phyloP scores from a whole-genome alignment of 257 asterid species.

The Lycium barbarum region DNA sequence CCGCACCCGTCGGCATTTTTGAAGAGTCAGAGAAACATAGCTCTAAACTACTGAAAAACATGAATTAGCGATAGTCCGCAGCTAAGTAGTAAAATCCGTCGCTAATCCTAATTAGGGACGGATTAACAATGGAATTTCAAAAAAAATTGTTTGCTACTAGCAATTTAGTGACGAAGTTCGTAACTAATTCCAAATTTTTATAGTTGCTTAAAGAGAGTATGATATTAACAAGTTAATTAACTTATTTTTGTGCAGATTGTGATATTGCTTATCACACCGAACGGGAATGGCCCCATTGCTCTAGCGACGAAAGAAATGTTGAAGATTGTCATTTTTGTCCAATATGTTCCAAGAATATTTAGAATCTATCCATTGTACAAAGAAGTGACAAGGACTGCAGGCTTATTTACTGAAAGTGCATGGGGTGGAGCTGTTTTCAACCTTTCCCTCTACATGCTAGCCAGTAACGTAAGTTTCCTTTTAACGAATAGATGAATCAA shows the following conservation, averaged over 20 bases:
- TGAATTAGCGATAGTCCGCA: too few relatives aligned
- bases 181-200: too few relatives aligned
- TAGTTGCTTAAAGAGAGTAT: not conserved
- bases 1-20: too few relatives aligned
- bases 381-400: conserved; percentile 63
- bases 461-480: conserved; percentile 59
- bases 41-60: too few relatives aligned
- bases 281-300: conserved; percentile 44
- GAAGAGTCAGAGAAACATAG: too few relatives aligned
- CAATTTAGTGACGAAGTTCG: too few relatives aligned
- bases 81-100: too few relatives aligned
- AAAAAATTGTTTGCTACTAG: too few relatives aligned
- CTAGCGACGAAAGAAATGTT: conserved; percentile 50
- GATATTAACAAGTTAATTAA: not conserved
- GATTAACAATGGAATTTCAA: too few relatives aligned
- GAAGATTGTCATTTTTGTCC: conserved; percentile 47
- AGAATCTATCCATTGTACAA: conserved; percentile 61
- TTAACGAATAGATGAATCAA: not conserved
- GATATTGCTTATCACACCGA: conserved; percentile 45
- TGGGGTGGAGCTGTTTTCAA: conserved; percentile 81
- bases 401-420: conserved; percentile 62
- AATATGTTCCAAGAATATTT: conserved; percentile 60
- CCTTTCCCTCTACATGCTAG: conserved; percentile 69
- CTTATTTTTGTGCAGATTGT: conserved; percentile 46
- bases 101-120: too few relatives aligned